Percentiles rank a stretch among this genome's conserved stretches.
These are phyloP conservation scores for Ganoderma meredithae DNA, from an alignment of 1,284 basidiomycete genomes.

Conservation along the genomic window DNA sequence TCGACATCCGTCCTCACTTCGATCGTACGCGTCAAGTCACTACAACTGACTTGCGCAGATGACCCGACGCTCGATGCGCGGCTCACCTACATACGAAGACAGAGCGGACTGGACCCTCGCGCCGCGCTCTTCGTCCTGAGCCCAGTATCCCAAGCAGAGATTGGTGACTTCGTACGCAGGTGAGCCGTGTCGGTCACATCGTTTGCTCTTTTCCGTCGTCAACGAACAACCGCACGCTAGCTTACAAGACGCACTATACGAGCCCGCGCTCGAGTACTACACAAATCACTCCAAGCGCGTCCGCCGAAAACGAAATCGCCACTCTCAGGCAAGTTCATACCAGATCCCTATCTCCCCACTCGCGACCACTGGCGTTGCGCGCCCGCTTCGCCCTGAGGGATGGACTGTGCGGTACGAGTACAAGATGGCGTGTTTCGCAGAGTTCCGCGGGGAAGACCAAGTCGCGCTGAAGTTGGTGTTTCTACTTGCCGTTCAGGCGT, in stretches of 20 bases:
- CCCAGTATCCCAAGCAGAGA: constrained; percentile 83
- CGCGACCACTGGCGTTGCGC: constrained; percentile 50
- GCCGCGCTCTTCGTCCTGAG: constrained; percentile 95
- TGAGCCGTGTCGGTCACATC: constrained; percentile 37
- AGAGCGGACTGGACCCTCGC: constrained; percentile 88
- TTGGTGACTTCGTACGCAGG: constrained; percentile 88
- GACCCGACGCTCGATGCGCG: constrained; percentile 85
- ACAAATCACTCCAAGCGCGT: constrained; percentile 91
- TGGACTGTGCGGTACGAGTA: constrained; percentile 98
- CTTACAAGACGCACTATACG: constrained; percentile 87
- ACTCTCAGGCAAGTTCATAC: constrained; percentile 62
- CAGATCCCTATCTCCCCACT: constrained; percentile 53
- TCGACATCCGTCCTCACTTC: not conserved
- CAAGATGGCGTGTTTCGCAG: constrained; percentile 96
- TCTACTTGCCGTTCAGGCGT: constrained; percentile 27
- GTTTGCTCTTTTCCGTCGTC: not conserved
- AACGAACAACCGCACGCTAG: constrained; percentile 45
- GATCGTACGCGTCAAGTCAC: not conserved
- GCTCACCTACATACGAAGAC: constrained; percentile 85
- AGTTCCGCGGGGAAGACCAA: constrained; percentile 91
- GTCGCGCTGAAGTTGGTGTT: constrained; percentile 79
- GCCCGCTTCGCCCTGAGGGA: constrained; percentile 82
- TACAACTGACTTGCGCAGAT: constrained; percentile 53
- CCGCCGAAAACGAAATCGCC: constrained; percentile 85
- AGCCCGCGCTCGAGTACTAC: constrained; percentile 92